phyloP scores from a whole-genome alignment of 2,329 filamentous ascomycete species.

The Diaporthe helianthi region DNA sequence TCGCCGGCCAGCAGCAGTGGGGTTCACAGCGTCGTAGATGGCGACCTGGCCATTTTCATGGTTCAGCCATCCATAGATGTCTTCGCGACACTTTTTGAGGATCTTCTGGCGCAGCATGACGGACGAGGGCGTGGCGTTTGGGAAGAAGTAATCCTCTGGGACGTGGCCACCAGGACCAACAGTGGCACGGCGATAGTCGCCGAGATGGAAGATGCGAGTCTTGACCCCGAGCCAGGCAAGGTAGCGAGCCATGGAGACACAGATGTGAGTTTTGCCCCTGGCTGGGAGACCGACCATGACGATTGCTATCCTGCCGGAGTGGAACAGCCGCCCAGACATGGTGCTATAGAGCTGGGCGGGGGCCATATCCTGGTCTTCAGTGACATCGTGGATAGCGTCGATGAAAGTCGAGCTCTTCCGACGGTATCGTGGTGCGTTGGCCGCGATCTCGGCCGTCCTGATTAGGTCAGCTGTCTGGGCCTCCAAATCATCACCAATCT shows the following conservation, averaged over 20 bases:
- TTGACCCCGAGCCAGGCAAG: constrained; percentile 97
- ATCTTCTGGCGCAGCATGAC: constrained; percentile 97
- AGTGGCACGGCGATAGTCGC: constrained; percentile 93
- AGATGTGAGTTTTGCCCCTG: constrained; percentile 96
- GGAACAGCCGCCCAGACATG: constrained; percentile 95
- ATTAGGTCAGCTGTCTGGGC: constrained; percentile 41
- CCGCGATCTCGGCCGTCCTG: constrained; percentile 90
- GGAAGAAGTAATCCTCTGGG: constrained; percentile 97
- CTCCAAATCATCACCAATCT: constrained; percentile 35
- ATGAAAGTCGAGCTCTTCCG: constrained; percentile 95
- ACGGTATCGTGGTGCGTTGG: constrained; percentile 87
- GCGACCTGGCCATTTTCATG: constrained; percentile 98
- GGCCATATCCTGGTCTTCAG: constrained; percentile 81
- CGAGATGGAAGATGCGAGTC: constrained; percentile 95
- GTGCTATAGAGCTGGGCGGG: constrained; percentile 98
- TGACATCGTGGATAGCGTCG: constrained; percentile 94
- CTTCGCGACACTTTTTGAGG: constrained; percentile 93
- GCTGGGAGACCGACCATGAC: constrained; percentile 95
- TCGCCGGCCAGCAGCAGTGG: constrained; percentile 79
- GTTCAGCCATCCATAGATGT: constrained; percentile 95
- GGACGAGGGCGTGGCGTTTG: constrained; percentile 89
- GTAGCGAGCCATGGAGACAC: constrained; percentile 93
- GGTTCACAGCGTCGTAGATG: constrained; percentile 98
- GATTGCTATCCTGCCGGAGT: constrained; percentile 96
- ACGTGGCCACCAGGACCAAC: constrained; percentile 84